These are phyloP conservation scores for Rubroboletus satanas DNA, from an alignment of 768 basidiomycete species.

Conservation along the genomic window DNA sequence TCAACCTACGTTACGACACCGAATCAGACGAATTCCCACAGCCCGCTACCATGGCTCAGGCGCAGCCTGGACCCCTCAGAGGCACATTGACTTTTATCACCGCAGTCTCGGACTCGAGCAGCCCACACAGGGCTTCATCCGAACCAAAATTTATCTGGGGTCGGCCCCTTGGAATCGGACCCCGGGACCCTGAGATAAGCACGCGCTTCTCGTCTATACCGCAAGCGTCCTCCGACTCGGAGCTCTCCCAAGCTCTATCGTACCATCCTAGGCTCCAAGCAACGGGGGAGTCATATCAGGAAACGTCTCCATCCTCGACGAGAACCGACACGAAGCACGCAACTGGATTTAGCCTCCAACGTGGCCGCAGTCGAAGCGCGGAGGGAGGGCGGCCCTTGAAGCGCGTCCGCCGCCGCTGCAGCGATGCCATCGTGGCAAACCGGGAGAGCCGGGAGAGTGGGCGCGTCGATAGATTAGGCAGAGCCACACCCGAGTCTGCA, in stretches of 20 bases:
- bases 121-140: neutral
- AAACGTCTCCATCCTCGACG: constrained; percentile 5
- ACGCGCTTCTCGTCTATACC: constrained; percentile 10
- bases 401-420: constrained; percentile 19
- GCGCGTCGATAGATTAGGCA: constrained; percentile 13
- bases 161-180: constrained; percentile 4
- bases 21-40: constrained; percentile 14
- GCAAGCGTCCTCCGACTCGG: constrained; percentile 1
- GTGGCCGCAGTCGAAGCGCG: constrained; percentile 17
- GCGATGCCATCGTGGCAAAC: constrained; percentile 12
- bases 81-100: constrained; percentile 2
- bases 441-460: constrained; percentile 5
- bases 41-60: neutral
- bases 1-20: constrained; percentile 18
- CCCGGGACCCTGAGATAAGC: constrained; percentile 14
- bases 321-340: neutral
- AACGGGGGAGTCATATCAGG: constrained; percentile 12
- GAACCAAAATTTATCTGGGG: neutral
- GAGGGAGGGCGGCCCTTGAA: constrained; percentile 28
- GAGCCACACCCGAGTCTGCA: constrained; percentile 2
- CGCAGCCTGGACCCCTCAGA: constrained; percentile 3
- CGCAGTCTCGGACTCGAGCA: constrained; percentile 5
- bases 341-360: constrained; percentile 3
- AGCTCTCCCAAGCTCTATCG: neutral
- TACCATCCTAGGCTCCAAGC: neutral